phyloP scores from a whole-genome alignment of 768 basidiomycete genomes.

The Phaffia tasmanica region DNA sequence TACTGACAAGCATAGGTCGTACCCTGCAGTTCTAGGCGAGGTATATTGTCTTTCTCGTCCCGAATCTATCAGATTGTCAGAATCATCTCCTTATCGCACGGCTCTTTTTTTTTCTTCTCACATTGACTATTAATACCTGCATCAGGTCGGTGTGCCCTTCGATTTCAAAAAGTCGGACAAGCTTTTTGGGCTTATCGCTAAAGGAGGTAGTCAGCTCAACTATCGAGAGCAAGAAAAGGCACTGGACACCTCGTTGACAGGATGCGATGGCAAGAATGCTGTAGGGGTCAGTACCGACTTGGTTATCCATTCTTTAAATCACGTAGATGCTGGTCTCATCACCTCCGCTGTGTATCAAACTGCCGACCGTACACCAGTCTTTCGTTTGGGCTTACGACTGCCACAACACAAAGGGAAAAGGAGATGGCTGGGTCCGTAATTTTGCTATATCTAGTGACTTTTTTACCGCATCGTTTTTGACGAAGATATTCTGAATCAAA shows the following conservation, averaged over 20 bases:
- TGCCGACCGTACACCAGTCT: too few relatives aligned
- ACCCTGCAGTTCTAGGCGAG: slow-evolving; percentile 8
- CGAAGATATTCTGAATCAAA: not conserved
- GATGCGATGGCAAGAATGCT: slow-evolving; percentile 60
- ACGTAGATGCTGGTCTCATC: slow-evolving; percentile 34
- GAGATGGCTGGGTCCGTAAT: slow-evolving; percentile 90
- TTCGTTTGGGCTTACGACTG: not conserved
- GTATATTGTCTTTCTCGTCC: not conserved
- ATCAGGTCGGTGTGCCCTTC: slow-evolving; percentile 39
- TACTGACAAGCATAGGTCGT: not conserved
- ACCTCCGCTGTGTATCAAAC: not conserved
- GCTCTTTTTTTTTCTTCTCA: too few relatives aligned
- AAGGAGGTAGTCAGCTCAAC: slow-evolving; percentile 56
- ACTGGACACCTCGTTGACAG: slow-evolving; percentile 68
- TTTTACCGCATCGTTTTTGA: not conserved
- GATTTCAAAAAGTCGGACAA: slow-evolving; percentile 73
- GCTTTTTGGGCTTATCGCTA: slow-evolving; percentile 62
- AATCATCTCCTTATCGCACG: slow-evolving; percentile 32
- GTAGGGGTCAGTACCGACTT: slow-evolving; percentile 81
- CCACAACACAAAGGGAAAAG: slow-evolving; percentile 57
- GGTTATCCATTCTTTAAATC: slow-evolving; percentile 42
- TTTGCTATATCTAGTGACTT: slow-evolving; percentile 65
- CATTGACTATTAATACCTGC: too few relatives aligned
- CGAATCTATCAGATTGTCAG: slow-evolving; percentile 35
- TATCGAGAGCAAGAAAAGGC: slow-evolving; percentile 66